Conservation (phyloP, 352 stramenopile species). For the Globisporangium acanthophoron region DNA sequence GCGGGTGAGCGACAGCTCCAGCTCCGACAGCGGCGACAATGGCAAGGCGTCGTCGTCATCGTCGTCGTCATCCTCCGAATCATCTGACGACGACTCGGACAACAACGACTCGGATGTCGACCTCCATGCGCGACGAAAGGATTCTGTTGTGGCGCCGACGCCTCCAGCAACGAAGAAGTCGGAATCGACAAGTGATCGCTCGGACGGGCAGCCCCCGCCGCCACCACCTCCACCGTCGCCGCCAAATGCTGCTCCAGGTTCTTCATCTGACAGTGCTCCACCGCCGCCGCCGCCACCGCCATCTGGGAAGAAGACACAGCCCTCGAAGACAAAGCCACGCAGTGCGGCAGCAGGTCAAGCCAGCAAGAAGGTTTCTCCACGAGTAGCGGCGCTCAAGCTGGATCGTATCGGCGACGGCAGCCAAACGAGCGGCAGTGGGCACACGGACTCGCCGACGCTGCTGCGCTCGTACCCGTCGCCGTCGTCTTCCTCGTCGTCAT, state of each 20-base stretch:
- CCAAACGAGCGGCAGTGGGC: slow-evolving; percentile 7
- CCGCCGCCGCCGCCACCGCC: slow-evolving; percentile 16
- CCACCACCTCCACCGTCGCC: slow-evolving; percentile 16
- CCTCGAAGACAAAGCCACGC: slow-evolving; percentile 17
- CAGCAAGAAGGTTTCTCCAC: slow-evolving; percentile 11
- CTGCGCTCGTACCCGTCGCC: slow-evolving; percentile 61
- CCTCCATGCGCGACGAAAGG: slow-evolving; percentile 2
- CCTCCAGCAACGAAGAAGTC: neutral
- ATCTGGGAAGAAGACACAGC: slow-evolving; percentile 11
- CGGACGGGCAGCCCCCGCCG: slow-evolving; percentile 9
- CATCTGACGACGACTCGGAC: slow-evolving; percentile 11
- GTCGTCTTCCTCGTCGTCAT: slow-evolving; percentile 75
- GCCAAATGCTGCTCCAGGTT: neutral
- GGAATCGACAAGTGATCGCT: slow-evolving; percentile 1
- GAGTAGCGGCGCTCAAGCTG: slow-evolving; percentile 11
- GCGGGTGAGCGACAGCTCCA: slow-evolving; percentile 57
- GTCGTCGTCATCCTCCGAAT: slow-evolving; percentile 36
- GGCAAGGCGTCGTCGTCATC: slow-evolving; percentile 17
- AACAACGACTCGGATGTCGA: slow-evolving; percentile 12
- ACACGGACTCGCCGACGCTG: slow-evolving; percentile 31
- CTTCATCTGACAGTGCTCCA: neutral
- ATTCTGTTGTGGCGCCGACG: neutral
- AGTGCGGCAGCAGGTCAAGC: slow-evolving; percentile 1
- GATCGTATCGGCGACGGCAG: slow-evolving; percentile 7
- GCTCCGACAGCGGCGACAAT: slow-evolving; percentile 42